Evolutionary conservation across 2,329 filamentous ascomycete genomes (phyloP), one percentile per base, ranked within the genome.

Genomic region (Hysterium pulicare): DNA sequence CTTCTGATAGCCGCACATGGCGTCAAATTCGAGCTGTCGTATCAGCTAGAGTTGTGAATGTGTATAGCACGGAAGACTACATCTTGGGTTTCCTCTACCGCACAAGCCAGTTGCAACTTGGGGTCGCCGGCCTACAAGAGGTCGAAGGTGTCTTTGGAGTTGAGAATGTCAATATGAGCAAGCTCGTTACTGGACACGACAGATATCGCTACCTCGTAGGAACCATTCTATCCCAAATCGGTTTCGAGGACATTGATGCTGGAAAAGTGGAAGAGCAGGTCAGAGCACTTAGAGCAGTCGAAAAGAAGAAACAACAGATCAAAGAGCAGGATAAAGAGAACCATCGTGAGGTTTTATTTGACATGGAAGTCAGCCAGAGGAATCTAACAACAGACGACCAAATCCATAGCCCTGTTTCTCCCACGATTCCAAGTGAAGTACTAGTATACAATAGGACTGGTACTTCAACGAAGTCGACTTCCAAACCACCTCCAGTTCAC

Each of bases 21-120:
- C 77, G 82, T 41, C 74, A 81, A 33, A 81, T 95, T 51, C 81
- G 88, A 19, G 81, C 80, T 34, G 87, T 90, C 0, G 88, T 94
- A 1, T 79, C 84, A 1, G 89, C 88, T 2, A 79, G 86, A 45
- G 75, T 95, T 8, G 84, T 94, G 51, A 95, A 95, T 55, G 87
- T 90, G 6, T 95, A 84, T 66, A 91, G 87, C 3, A 81, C 84
- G 38, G 90, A 93, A 49, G 90, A 96, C 66, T 86, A 87, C 57
- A 82, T 95, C 23, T 78, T 96, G 1, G 89, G 82, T 1, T 90
- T 95, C 58, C 73, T 95, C 10, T 95, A 95, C 63, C 81, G 90
- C 20, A 83, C 87, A 6, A 87, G 86, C 33, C 90, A 85, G 48
- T 78, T 94, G 24, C 84, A 91, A 49, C 76, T 86, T 33, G 90